Base-by-base conservation (phyloP, 1,284 basidiomycete species). In the Microbotryum scabiosae region DNA sequence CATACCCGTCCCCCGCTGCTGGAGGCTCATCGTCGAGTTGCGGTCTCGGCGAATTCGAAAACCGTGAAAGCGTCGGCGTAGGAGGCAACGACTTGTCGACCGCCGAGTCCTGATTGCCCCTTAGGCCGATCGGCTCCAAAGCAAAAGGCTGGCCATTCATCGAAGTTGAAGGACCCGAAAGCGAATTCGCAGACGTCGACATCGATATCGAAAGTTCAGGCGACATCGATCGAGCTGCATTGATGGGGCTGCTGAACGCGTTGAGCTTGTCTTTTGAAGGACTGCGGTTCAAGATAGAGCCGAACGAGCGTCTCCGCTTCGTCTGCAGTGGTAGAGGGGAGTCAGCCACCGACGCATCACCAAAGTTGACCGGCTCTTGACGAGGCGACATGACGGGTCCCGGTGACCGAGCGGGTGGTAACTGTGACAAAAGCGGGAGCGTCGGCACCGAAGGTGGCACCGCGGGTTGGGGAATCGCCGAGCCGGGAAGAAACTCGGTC, bases 51-150 rank as follows among this genome's bases (percentile, higher is more conserved):
- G 58, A 23, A 56, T 53, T 3, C 62, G 59, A 3, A 64, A 51
- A 10, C 49, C 48, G 3, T 53, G 60, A 21, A 61, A 43, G 20
- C 54, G 57, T 10, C 61, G 44, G 65, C 4, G 65, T 64, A 3
- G 65, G 65, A 23, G 65, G 65, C 4, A 65, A 58, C 2, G 65
- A 59, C 54, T 67, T 67, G 59, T 67, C 63, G 47, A 62, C 28
- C 18, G 58, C 18, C 32, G 20, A 54, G 14, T 41, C 36, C 36
- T 41, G 36, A 18, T 16, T 41, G 36, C 12, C 16, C 36, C 36
- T 12, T 4, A 5, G 36, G 4, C 12, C 36, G 14, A 16, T 41
- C 16, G 36, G 36, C 14, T 12, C 16, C 14, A 41, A 18, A 41
- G 36, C 36, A 41, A 12, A 3, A 41, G 36, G 36, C 12, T 12